Percentiles rank a stretch among this genome's conserved stretches.
Evolutionary conservation across 2,329 filamentous ascomycete genomes (phyloP).

Genomic region (Truncatella angustata): DNA sequence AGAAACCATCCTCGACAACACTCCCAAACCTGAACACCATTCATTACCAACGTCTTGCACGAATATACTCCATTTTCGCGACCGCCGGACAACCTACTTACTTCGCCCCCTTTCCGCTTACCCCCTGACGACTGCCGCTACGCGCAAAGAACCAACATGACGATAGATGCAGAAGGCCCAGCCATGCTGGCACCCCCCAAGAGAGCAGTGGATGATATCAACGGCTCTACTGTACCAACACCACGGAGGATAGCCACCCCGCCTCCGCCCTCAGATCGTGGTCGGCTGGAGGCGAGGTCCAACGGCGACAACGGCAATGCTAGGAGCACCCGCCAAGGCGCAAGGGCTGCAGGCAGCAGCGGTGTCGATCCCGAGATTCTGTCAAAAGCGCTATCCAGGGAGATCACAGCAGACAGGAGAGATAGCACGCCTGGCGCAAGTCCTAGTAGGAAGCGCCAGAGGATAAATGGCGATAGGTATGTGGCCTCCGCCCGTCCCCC

Average conservation of each 20-base stretch:
- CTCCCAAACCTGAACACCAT: too few species aligned
- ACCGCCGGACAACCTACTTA: too few species aligned
- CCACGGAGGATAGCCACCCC: slow-evolving; percentile 42
- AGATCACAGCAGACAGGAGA: slow-evolving; percentile 48
- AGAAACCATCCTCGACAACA: background rate
- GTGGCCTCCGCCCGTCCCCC: background rate
- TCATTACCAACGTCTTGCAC: too few species aligned
- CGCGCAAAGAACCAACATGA: slow-evolving; percentile 31
- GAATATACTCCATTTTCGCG: too few species aligned
- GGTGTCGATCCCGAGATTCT: slow-evolving; percentile 49
- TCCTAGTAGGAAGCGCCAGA: slow-evolving; percentile 57
- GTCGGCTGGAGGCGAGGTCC: slow-evolving; percentile 39
- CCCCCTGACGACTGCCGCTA: too few species aligned
- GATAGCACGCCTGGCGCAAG: slow-evolving; percentile 53
- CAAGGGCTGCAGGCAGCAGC: slow-evolving; percentile 31
- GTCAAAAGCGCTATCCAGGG: slow-evolving; percentile 49
- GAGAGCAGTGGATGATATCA: slow-evolving; percentile 31
- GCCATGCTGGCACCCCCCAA: slow-evolving; percentile 26
- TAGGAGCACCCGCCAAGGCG: slow-evolving; percentile 31
- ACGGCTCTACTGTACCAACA: slow-evolving; percentile 31
- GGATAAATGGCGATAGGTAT: slow-evolving; percentile 62
- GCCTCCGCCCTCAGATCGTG: slow-evolving; percentile 42
- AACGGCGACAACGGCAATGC: slow-evolving; percentile 35
- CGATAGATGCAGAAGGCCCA: slow-evolving; percentile 29
- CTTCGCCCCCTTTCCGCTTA: too few species aligned